Base-by-base conservation (phyloP, 2,329 filamentous ascomycete species). In the Penicillium sp. region DNA sequence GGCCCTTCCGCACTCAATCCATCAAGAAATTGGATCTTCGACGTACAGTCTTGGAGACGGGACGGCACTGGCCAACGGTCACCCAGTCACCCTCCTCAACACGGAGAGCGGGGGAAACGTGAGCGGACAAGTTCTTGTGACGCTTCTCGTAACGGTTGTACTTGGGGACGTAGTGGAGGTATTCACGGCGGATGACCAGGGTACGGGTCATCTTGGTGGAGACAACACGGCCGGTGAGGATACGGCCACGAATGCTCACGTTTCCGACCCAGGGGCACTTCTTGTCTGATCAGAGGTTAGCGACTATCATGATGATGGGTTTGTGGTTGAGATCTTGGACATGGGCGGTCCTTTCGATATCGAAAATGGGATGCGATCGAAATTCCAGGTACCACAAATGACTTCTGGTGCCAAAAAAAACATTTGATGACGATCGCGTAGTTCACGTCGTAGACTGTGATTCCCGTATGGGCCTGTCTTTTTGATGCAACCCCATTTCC, bases 121-220 rank as follows among this genome's bases (percentile, higher is more conserved):
- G 92, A 59, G 90, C 92, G 66, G 92, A 87, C 57, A 98, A 80
- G 84, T 98, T 98, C 85, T 95, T 95, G 86, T 98, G 92, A 73
- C 92, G 82, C 84, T 95, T 96, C 87, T 98, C 93, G 75, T 98
- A 98, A 83, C 92, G 86, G 71, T 85, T 80, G 83, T 98, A 98
- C 80, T 98, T 98, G 74, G 89, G 89, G 70, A 98, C 85, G 77
- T 86, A 98, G 80, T 98, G 92, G 14, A 98, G 87, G 81, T 98
- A 98, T 81, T 98, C 92, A 75, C 92, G 84, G 73, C 92, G 92
- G 80, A 98, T 93, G 76, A 98, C 84, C 71, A 96, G 77, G 65
- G 92, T 98, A 76, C 92, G 86, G 85, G 98, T 92, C 92, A 98
- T 98, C 86, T 98, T 98, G 76, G 92, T 98, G 65, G 90, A 96